Evolutionary conservation across 2,329 filamentous ascomycete genomes (phyloP).

Genomic region (Cladosporium sp.): DNA sequence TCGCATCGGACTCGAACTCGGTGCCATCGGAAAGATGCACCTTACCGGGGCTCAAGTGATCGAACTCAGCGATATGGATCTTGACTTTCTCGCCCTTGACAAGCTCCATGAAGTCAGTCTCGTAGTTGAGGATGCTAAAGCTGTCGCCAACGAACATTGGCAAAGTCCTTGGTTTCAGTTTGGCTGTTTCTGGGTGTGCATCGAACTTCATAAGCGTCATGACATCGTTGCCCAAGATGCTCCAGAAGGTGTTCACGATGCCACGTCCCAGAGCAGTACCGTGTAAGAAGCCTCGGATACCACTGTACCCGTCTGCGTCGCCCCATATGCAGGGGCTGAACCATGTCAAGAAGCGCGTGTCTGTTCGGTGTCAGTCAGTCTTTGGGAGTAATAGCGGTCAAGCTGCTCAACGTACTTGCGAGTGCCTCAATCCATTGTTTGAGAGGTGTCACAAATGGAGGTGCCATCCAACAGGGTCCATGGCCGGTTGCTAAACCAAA

Average conservation of each 20-base stretch:
- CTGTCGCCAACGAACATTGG: conserved; percentile 57
- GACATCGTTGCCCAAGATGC: conserved; percentile 57
- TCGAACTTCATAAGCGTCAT: conserved; percentile 52
- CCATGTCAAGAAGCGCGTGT: conserved; percentile 58
- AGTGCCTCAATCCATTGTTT: conserved; percentile 21
- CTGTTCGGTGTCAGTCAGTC: not conserved
- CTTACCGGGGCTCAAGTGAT: conserved; percentile 46
- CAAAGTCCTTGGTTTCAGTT: conserved; percentile 45
- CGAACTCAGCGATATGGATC: conserved; percentile 59
- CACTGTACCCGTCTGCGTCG: conserved; percentile 60
- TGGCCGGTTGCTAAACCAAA: conserved; percentile 5
- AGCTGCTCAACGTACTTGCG: conserved; percentile 7
- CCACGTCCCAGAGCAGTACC: conserved; percentile 58
- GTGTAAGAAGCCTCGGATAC: conserved; percentile 59
- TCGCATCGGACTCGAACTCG: conserved; percentile 49
- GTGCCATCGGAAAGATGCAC: conserved; percentile 54
- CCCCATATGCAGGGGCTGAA: conserved; percentile 76
- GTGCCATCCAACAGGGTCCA: conserved; percentile 20
- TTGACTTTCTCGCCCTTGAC: conserved; percentile 56
- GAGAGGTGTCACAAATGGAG: conserved; percentile 16
- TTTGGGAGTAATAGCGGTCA: not conserved
- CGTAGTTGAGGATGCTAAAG: conserved; percentile 64
- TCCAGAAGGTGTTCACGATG: conserved; percentile 60
- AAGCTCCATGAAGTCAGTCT: conserved; percentile 57
- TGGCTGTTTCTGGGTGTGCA: conserved; percentile 43